These are phyloP conservation scores for Botryotinia narcissicola DNA, from an alignment of 2,329 filamentous ascomycete genomes.

Conservation along the genomic window DNA sequence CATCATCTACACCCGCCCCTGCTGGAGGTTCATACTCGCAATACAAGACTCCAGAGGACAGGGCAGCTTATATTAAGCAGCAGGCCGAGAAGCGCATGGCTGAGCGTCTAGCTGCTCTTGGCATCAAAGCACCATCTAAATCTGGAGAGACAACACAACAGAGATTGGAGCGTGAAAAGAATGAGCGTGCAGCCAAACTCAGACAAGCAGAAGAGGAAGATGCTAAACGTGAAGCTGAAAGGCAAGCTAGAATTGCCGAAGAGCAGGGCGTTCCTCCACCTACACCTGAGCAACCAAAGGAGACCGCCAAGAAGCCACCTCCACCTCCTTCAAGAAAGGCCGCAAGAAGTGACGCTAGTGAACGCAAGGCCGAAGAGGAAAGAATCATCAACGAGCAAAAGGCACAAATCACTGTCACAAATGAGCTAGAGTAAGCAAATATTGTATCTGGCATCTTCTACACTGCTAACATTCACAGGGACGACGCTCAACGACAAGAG, in stretches of 20 bases:
- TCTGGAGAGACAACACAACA: conserved; percentile 78
- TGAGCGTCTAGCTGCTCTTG: conserved; percentile 87
- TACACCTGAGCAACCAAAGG: conserved; percentile 25
- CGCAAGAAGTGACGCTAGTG: conserved; percentile 56
- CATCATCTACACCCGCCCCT: conserved; percentile 47
- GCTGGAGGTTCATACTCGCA: conserved; percentile 69
- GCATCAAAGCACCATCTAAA: conserved; percentile 80
- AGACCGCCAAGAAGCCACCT: conserved; percentile 65
- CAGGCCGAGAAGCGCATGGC: conserved; percentile 97
- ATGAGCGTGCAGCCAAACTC: conserved; percentile 82
- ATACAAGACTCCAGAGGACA: conserved; percentile 88
- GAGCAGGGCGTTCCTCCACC: conserved; percentile 38
- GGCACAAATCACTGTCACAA: conserved; percentile 69
- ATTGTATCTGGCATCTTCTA: background rate
- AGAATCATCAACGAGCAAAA: conserved; percentile 69
- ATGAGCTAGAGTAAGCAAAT: conserved; percentile 75
- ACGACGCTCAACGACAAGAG: conserved; percentile 71
- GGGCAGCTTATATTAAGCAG: conserved; percentile 93
- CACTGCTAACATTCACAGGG: conserved; percentile 50
- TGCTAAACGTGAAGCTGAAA: conserved; percentile 79
- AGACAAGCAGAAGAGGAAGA: conserved; percentile 93
- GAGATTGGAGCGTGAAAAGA: conserved; percentile 81
- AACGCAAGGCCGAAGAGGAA: conserved; percentile 59
- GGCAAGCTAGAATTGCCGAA: conserved; percentile 52
- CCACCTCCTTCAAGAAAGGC: conserved; percentile 79